Percentiles rank a stretch among this genome's conserved stretches.
phyloP scores from a whole-genome alignment of 2,329 filamentous ascomycete species.

The Botrytis deweyae region DNA sequence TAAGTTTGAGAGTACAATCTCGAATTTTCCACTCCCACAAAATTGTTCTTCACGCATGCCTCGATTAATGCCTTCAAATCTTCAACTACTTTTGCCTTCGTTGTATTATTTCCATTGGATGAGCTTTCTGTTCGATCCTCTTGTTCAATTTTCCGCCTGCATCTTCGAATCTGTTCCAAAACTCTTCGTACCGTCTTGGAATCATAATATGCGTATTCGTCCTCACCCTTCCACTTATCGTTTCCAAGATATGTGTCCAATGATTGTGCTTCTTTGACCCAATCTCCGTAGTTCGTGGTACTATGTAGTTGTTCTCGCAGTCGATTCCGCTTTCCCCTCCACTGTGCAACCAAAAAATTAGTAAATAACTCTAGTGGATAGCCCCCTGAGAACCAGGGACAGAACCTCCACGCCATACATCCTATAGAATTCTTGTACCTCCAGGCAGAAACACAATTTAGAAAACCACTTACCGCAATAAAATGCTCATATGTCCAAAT shows the following conservation, averaged over 20 bases:
- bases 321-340: constrained; percentile 75
- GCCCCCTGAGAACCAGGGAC: background rate
- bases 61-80: constrained; percentile 77
- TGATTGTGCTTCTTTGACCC: constrained; percentile 75
- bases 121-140: constrained; percentile 52
- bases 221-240: constrained; percentile 74
- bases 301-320: constrained; percentile 69
- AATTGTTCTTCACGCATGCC: constrained; percentile 96
- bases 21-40: constrained; percentile 90
- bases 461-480: constrained; percentile 18
- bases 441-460: background rate
- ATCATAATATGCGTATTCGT: constrained; percentile 84
- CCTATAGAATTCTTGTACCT: background rate
- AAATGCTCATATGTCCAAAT: constrained; percentile 78
- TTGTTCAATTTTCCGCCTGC: constrained; percentile 52
- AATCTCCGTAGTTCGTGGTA: constrained; percentile 76
- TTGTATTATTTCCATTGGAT: constrained; percentile 41
- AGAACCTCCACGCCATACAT: background rate
- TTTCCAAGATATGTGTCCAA: constrained; percentile 82
- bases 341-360: constrained; percentile 66
- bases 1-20: constrained; percentile 97
- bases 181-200: constrained; percentile 77
- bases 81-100: constrained; percentile 57
- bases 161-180: constrained; percentile 69
- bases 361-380: background rate